Base-by-base conservation (phyloP, 2,329 filamentous ascomycete species). In the Colletotrichum sublineola region DNA sequence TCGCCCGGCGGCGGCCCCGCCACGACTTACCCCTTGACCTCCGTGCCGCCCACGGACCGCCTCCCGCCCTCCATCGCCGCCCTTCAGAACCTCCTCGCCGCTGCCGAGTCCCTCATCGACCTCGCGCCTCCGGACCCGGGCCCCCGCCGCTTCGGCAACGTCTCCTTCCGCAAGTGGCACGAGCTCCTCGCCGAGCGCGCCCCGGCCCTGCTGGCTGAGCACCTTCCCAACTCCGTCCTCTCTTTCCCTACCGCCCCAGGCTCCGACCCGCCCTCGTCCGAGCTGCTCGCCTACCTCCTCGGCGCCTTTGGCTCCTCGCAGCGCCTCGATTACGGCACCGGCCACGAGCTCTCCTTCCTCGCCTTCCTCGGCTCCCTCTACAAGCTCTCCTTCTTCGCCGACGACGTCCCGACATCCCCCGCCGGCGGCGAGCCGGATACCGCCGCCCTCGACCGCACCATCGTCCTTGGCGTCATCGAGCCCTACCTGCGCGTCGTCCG, bases 341-440 rank as follows among this genome's bases (percentile, higher is more conserved):
- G 96, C 0, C 96, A 99, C 80, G 96, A 99, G 79, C 85, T 99
- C 63, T 97, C 94, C 82, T 99, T 99, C 78, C 81, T 98, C 9
- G 96, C 96, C 1, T 99, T 99, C 74, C 81, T 99, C 7, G 95
- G 91, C 5, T 92, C 93, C 72, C 85, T 99, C 6, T 99, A 96
- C 95, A 98, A 97, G 81, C 85, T 99, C 3, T 91, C 92, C 56
- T 92, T 89, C 20, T 98, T 99, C 79, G 24, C 40, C 38, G 83
- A 64, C 18, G 68, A 63, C 36, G 12, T 33, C 56, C 46, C 15
- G 24, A 14, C 48, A 5, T 6, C 18, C 36, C 3, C 5, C 8
- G 8, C 7, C 64, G 24, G 9, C 40, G 40, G 42, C 52, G 20
- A 36, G 20, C 20, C 44, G 4, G 60, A 63, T n/a, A 33, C 63